Conservation (phyloP, 768 basidiomycete species). For the Trametes cinnabarina region DNA sequence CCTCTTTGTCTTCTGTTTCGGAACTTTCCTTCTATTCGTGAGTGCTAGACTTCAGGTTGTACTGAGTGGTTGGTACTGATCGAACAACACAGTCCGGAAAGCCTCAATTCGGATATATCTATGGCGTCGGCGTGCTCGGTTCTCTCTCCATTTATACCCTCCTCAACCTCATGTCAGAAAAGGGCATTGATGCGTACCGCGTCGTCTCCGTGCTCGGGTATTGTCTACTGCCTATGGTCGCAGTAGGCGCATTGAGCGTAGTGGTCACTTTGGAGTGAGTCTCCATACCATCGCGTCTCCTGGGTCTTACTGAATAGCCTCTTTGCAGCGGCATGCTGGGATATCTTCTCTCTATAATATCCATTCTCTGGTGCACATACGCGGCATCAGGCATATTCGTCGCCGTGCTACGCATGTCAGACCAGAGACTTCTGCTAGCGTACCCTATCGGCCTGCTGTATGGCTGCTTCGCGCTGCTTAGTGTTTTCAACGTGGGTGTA, state of each 20-base stretch:
- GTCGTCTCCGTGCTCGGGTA: constrained; percentile 95
- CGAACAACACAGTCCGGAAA: constrained; percentile 76
- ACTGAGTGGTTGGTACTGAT: background rate
- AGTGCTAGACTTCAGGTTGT: constrained; percentile 33
- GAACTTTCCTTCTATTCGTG: constrained; percentile 87
- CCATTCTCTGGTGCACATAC: constrained; percentile 96
- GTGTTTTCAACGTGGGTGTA: constrained; percentile 72
- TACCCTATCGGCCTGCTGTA: constrained; percentile 95
- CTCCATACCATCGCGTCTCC: background rate
- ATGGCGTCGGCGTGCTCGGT: constrained; percentile 95
- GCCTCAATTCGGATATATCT: constrained; percentile 98
- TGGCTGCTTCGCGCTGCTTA: constrained; percentile 90
- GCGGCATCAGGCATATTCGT: constrained; percentile 95
- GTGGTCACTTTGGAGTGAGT: constrained; percentile 85
- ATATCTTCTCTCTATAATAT: constrained; percentile 76
- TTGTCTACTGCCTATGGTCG: constrained; percentile 95
- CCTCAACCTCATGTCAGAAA: constrained; percentile 95
- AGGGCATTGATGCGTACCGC: constrained; percentile 93
- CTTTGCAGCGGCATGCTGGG: constrained; percentile 71
- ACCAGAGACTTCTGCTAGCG: constrained; percentile 91
- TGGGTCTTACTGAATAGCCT: constrained; percentile 1
- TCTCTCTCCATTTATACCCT: constrained; percentile 90
- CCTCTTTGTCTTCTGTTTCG: constrained; percentile 94
- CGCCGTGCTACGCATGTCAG: constrained; percentile 91
- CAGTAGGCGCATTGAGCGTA: constrained; percentile 86